Evolutionary conservation across 2,329 filamentous ascomycete genomes (phyloP).

Genomic region (Sphaerostilbella broomeana): DNA sequence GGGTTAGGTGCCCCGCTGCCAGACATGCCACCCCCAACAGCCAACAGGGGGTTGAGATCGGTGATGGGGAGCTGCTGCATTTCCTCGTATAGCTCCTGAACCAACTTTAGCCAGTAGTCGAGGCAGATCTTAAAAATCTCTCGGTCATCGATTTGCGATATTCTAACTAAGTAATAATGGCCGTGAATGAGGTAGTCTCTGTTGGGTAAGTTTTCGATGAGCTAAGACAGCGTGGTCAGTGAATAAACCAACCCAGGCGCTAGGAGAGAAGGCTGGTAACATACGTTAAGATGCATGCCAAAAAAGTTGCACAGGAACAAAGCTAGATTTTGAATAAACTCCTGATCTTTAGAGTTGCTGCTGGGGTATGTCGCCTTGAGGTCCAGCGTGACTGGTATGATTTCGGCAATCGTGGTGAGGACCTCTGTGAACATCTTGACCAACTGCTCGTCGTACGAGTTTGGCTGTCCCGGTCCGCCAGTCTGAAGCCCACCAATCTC

Average conservation of each 20-base stretch:
- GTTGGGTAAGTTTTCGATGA: slow-evolving; percentile 94
- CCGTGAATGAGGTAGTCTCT: slow-evolving; percentile 90
- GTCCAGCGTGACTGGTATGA: slow-evolving; percentile 85
- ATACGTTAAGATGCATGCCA: slow-evolving; percentile 78
- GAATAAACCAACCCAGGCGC: not conserved
- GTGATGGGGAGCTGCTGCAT: slow-evolving; percentile 95
- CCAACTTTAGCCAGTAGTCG: slow-evolving; percentile 98
- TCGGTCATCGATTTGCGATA: slow-evolving; percentile 96
- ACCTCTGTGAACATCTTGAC: slow-evolving; percentile 99
- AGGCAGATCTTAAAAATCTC: slow-evolving; percentile 99
- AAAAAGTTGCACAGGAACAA: slow-evolving; percentile 98
- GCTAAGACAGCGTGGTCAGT: slow-evolving; percentile 36
- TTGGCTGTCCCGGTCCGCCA: slow-evolving; percentile 57
- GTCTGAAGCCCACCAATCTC: slow-evolving; percentile 94
- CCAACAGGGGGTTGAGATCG: slow-evolving; percentile 83
- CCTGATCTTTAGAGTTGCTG: slow-evolving; percentile 89
- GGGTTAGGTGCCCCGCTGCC: slow-evolving; percentile 83
- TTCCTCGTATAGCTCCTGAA: slow-evolving; percentile 96
- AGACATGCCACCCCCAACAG: slow-evolving; percentile 64
- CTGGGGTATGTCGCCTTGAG: slow-evolving; percentile 85
- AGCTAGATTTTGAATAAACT: slow-evolving; percentile 95
- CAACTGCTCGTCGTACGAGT: slow-evolving; percentile 88
- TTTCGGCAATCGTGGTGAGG: slow-evolving; percentile 79
- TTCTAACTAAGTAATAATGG: slow-evolving; percentile 96
- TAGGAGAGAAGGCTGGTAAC: slow-evolving; percentile 14